Conservation (phyloP, 2,329 filamentous ascomycete species). For the Gaeumannomyces sp. region DNA sequence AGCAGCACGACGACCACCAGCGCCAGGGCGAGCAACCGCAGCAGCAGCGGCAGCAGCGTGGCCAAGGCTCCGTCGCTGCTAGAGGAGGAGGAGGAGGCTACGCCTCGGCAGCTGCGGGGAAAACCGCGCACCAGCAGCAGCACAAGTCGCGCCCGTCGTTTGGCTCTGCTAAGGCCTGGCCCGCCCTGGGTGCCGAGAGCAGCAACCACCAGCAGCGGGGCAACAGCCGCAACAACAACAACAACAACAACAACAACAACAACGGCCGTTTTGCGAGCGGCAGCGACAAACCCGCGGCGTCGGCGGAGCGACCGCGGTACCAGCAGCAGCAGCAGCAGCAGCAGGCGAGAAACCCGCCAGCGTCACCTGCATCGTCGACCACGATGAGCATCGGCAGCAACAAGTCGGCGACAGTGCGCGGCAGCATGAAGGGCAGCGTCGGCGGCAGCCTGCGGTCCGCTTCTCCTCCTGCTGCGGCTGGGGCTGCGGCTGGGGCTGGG, state of each 20-base stretch:
- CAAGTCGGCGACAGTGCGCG: not conserved
- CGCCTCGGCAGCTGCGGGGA: not conserved
- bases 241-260: not conserved
- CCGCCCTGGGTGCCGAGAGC: constrained; percentile 3
- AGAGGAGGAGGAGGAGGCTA: not conserved
- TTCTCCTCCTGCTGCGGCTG: not conserved
- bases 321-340: not conserved
- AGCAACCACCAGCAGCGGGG: not conserved
- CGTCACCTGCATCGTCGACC: not conserved
- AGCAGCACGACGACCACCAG: too few species aligned
- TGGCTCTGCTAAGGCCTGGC: not conserved
- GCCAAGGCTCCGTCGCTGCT: not conserved
- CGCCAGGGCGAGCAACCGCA: not conserved
- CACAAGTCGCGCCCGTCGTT: not conserved
- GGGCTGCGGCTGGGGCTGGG: too few species aligned
- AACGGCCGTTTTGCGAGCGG: too few species aligned
- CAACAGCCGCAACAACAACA: not conserved
- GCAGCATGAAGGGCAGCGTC: not conserved
- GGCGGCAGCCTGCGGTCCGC: not conserved
- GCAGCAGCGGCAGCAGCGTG: not conserved
- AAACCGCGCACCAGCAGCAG: not conserved
- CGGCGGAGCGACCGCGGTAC: too few species aligned
- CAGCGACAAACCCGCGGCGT: too few species aligned
- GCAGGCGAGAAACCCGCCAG: not conserved
- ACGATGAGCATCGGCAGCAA: not conserved